Evolutionary conservation across 345 rosid species (phyloP), one percentile per base, ranked within the genome.

Genomic region (Murraya paniculata): DNA sequence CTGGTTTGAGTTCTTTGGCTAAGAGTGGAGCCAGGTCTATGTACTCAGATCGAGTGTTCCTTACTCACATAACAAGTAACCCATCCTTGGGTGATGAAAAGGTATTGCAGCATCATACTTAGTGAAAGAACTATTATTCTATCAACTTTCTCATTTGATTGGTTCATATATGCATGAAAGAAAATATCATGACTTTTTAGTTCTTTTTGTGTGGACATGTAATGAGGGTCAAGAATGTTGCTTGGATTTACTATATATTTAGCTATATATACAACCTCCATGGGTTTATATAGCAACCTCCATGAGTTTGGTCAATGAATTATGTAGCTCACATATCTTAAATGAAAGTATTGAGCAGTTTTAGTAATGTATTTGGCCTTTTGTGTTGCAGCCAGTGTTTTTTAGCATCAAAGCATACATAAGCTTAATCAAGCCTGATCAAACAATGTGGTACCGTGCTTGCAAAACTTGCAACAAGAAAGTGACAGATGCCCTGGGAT

Each of bases 391-490:
- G 98, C 99, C 99, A 62, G 87, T 85, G 62, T 91, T 79, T 78
- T 87, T 90, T 86, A 93, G 86, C 83, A 75, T 86, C 11, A 89
- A 89, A 78, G 95, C 88, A 64, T 92, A 76, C 71, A 78, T 92
- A 80, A 91, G 95, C 85, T 90, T 90, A 79, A 92, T 95, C 85
- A 93, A 80, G 88, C 87, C 96, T 75, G 98, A 95, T 65, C 97
- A 95, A 79, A 82, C 92, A 16, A 93, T 95, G 97, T 95, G 98
- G 98, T 95, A 95, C 80, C 91, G 90, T 24, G 98, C 97, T 65
- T 95, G 99, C 84, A 95, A 95, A 82, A 87, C 94, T 24, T 95
- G 99, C 85, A 92, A 91, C 88, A 95, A 91, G 86, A 95, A 95
- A 79, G 98, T 95, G 59, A 95, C 96, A 5, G 98, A 91, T 80